Evolutionary conservation across 2,329 filamentous ascomycete genomes (phyloP), one percentile per base, ranked within the genome.

Genomic region (Venturia carpophila): DNA sequence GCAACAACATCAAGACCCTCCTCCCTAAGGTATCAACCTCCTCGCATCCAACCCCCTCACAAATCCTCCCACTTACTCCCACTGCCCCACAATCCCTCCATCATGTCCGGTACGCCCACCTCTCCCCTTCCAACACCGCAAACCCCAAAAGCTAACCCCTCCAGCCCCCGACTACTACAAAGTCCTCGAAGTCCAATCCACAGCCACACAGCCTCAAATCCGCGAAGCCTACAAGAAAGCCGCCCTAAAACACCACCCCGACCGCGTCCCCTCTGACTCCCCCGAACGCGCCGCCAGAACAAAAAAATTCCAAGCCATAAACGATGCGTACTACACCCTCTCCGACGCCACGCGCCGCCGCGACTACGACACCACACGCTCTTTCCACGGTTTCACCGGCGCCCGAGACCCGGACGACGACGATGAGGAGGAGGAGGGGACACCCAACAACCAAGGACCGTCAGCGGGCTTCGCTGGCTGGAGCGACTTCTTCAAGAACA

Each of bases 211-310:
- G 66, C 86, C 92, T 72, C 89, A 97, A 75, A 88, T 99, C 73
- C 89, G 93, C 71, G 89, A 91, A 81, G 94, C 92, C 62, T 99
- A 97, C 82, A 99, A 99, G 76, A 88, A 72, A 92, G 89, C 73
- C 90, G 93, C 93, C 5, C 81, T 97, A 58, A 96, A 94, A 77
- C 92, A 90, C 68, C 93, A 97, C 75, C 93, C 93, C 1, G 94
- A 99, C 75, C 90, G 94, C 67, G 91, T 99, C 49, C 83, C 92
- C 37, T 79, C 84, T 69, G 86, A 92, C 77, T 93, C 91, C 5
- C 91, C 92, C 45, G 92, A 97, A 70, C 90, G 93, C 68, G 76
- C 85, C 27, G 77, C 84, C 15, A 89, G 92, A 72, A 99, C 94
- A 6, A 90, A 89, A 72, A 88, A 88, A 74, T 96, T 96, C 79